Evolutionary conservation across 2,329 filamentous ascomycete genomes (phyloP).

Genomic region (Sordariomycetes sp.): DNA sequence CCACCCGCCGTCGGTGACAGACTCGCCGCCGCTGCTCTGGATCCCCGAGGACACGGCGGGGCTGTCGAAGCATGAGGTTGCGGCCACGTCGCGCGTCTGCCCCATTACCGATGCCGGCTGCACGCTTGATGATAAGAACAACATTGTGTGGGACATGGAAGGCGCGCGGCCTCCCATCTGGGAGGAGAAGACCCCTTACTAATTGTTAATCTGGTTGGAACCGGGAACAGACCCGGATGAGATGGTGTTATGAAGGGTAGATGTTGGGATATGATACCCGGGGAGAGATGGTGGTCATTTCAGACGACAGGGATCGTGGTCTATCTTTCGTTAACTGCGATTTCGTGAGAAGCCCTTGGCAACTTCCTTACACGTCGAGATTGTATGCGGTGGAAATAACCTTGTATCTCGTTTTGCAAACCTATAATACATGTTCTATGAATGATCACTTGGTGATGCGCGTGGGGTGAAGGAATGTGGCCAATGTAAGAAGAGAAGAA

Average conservation of each 20-base stretch:
- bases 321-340: too few relatives aligned
- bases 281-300: background rate
- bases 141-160: conserved; percentile 28
- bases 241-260: background rate
- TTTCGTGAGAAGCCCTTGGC: too few relatives aligned
- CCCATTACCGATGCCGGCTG: conserved; percentile 75
- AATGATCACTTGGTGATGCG: background rate
- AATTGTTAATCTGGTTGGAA: conserved; percentile 7
- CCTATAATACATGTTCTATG: too few relatives aligned
- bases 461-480: background rate
- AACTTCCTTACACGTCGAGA: too few relatives aligned
- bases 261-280: background rate
- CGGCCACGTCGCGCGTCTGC: conserved; percentile 59
- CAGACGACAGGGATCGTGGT: background rate
- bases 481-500: background rate
- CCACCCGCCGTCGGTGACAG: conserved; percentile 58
- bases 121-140: conserved; percentile 53
- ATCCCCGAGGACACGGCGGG: conserved; percentile 67
- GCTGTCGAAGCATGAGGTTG: conserved; percentile 67
- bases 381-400: too few relatives aligned
- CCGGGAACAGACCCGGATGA: background rate
- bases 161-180: conserved; percentile 31
- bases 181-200: conserved; percentile 33
- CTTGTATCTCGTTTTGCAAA: too few relatives aligned
- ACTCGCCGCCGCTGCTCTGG: conserved; percentile 64